phyloP scores from a whole-genome alignment of 768 basidiomycete genomes.

The Coprinopsis sp. region DNA sequence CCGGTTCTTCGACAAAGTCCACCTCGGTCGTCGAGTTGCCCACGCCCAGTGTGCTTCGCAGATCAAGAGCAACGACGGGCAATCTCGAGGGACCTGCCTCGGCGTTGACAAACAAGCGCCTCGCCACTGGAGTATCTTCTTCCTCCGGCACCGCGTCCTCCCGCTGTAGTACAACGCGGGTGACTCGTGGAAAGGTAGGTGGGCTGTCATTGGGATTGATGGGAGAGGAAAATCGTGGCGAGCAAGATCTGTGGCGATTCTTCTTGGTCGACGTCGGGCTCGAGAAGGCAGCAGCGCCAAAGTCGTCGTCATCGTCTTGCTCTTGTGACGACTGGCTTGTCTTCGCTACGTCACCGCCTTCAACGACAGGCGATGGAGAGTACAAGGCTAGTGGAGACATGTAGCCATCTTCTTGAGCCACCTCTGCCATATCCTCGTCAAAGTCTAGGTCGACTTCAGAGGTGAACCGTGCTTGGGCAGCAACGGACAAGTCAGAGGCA shows the following conservation, averaged over 20 bases:
- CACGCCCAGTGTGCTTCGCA: conserved; percentile 8
- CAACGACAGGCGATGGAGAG: conserved; percentile 26
- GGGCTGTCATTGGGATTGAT: neutral
- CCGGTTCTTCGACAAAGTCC: conserved; percentile 1
- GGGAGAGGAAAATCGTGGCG: conserved; percentile 8
- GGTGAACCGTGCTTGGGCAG: conserved; percentile 22
- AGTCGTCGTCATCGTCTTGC: no score
- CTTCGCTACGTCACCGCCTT: no score
- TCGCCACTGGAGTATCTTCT: conserved; percentile 6
- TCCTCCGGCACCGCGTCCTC: no score
- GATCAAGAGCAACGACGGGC: conserved; percentile 6
- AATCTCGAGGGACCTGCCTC: neutral
- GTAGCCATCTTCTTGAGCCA: conserved; percentile 80
- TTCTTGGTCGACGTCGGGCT: conserved; percentile 22
- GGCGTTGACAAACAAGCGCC: neutral
- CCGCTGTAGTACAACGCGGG: no score
- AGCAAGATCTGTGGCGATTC: no score
- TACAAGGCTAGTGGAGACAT: conserved; percentile 63
- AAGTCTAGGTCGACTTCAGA: conserved; percentile 34
- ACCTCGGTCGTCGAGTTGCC: neutral
- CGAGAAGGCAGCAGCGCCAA: no score
- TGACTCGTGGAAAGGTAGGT: no score
- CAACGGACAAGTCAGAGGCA: conserved; percentile 11
- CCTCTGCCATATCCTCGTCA: conserved; percentile 37
- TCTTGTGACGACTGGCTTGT: no score